Evolutionary conservation across 345 rosid genomes (phyloP), one percentile per base, ranked within the genome.

Genomic region (Camelina hispida): DNA sequence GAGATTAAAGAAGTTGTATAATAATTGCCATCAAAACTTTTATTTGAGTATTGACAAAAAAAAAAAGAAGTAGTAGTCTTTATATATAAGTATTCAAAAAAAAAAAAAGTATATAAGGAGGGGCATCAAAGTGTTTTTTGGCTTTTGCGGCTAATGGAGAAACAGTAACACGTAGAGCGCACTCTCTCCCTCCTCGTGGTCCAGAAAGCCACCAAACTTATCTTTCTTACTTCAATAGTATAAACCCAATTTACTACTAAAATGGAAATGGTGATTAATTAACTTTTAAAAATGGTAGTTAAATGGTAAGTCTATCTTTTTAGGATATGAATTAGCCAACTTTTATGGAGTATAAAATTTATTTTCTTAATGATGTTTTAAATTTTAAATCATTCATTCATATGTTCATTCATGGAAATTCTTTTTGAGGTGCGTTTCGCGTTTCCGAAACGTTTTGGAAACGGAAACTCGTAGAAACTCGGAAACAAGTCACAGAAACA

Each of bases 101-200:
- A n/a, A n/a, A n/a, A n/a, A n/a, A n/a, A 46, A 68, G 22, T 5
- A 18, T 37, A 11, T 5, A 60, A 60, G 15, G 16, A 0, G 32
- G 4, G 22, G 13, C 67, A 77, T n/a, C 25, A 70, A 77, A 70
- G 59, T 53, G 38, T 65, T 51, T 66, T 66, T 51, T 66, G 81
- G 78, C 81, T 73, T 72, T 78, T 54, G 46, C 70, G 70, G 74
- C 78, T 78, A 62, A 40, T 73, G 78, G 71, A 68, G 81, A 60
- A 43, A 81, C 75, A 66, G 65, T 42, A 64, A 58, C 73, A 73
- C 78, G 81, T 63, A 73, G 64, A 72, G 52, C 79, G 83, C 83
- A 81, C 81, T 72, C 78, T 54, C 9, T 28, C 78, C 59, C 9
- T 28, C 30, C 30, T 8, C 63, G 69, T 77, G 47, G 78, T 40